Conservation (phyloP, 371 early-diverging fungal species). For the Dinochytrium kinnereticum region DNA sequence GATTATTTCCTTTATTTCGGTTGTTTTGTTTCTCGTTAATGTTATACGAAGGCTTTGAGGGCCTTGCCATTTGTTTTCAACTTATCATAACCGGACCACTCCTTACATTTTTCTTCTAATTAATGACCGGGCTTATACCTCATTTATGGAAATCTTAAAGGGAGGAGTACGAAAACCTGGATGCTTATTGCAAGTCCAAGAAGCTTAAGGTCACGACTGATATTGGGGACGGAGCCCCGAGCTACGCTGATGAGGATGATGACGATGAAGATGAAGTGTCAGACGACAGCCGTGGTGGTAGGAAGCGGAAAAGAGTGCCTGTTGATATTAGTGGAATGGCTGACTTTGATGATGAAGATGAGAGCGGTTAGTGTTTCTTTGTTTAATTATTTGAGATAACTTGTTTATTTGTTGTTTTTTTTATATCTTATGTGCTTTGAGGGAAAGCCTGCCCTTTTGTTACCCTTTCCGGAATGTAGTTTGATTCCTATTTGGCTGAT, state of each 20-base stretch:
- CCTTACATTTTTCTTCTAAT: neutral
- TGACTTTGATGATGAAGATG: conserved; percentile 37
- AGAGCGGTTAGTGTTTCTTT: conserved; percentile 29
- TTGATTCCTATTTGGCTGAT: too few species aligned
- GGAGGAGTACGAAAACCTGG: conserved; percentile 87
- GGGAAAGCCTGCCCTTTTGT: too few species aligned
- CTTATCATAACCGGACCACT: neutral
- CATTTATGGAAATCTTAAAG: conserved; percentile 41
- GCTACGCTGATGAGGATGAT: conserved; percentile 32
- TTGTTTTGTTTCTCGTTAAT: too few species aligned
- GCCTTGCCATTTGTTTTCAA: neutral
- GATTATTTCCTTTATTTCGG: too few species aligned
- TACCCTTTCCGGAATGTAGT: too few species aligned
- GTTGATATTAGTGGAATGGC: conserved; percentile 24
- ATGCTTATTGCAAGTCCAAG: conserved; percentile 79
- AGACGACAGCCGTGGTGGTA: conserved; percentile 19
- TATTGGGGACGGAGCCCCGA: conserved; percentile 40
- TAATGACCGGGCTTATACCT: neutral
- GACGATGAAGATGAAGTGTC: conserved; percentile 41
- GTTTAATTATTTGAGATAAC: conserved; percentile 1
- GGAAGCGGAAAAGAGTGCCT: conserved; percentile 46
- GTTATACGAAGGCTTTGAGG: too few species aligned
- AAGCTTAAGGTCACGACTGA: conserved; percentile 85
- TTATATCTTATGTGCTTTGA: too few species aligned
- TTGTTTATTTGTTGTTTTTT: conserved; percentile 12